These are phyloP conservation scores for Helianthus tuberosus DNA, from an alignment of 129 eudicot genomes.

Conservation along the genomic window DNA sequence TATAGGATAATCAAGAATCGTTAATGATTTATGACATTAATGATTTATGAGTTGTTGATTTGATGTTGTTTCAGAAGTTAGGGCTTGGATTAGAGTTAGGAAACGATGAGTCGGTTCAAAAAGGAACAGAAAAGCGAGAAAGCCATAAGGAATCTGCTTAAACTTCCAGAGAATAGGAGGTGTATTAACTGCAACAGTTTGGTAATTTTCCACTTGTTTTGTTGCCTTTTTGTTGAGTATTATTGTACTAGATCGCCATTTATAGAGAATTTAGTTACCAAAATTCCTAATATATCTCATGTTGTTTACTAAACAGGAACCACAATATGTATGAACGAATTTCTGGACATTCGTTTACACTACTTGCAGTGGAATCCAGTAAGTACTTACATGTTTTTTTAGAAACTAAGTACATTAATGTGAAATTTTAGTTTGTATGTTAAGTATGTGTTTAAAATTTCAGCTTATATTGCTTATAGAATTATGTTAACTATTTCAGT, in stretches of 20 bases:
- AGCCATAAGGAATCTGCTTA: constrained; percentile 65
- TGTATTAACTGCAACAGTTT: constrained; percentile 83
- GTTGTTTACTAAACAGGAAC: constrained; percentile 53
- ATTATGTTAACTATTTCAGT: no score
- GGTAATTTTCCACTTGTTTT: constrained; percentile 43
- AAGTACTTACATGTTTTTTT: constrained; percentile 18
- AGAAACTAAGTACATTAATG: no score
- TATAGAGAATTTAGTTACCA: not conserved
- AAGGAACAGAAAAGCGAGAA: constrained; percentile 73
- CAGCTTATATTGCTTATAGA: no score
- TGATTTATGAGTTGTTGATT: constrained; percentile 23
- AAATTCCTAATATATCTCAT: not conserved
- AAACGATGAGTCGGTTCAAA: constrained; percentile 59
- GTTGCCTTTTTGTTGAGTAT: not conserved
- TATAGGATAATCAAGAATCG: no score
- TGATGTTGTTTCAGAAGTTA: constrained; percentile 20
- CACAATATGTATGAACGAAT: constrained; percentile 86
- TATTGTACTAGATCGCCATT: not conserved
- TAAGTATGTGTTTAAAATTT: no score
- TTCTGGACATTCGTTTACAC: constrained; percentile 84
- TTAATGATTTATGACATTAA: no score
- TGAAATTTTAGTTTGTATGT: no score
- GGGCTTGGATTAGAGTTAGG: constrained; percentile 38
- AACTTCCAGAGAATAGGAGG: constrained; percentile 71
- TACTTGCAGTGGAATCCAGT: constrained; percentile 60